Percentiles rank a stretch among this genome's conserved stretches.
These are phyloP conservation scores for Botrytis cinerea DNA, from an alignment of 2,329 filamentous ascomycete genomes.

Conservation along the genomic window DNA sequence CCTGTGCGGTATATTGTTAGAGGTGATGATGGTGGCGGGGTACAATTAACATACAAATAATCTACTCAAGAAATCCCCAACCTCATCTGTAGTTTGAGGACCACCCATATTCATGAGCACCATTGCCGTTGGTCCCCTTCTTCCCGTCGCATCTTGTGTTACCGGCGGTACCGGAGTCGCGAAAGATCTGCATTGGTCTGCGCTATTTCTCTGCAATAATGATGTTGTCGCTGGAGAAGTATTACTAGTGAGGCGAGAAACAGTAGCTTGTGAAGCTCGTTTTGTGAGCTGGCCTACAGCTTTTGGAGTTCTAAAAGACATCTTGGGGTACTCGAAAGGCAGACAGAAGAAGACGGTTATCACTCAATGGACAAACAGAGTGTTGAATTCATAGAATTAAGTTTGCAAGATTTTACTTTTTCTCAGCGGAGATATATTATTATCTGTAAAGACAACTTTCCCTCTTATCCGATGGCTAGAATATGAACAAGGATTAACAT, in stretches of 20 bases:
- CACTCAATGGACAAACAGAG: neutral
- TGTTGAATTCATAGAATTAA: neutral
- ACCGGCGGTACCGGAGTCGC: conserved; percentile 73
- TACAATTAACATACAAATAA: conserved; percentile 70
- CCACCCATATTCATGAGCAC: conserved; percentile 99
- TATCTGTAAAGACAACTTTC: conserved; percentile 15
- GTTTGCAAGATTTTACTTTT: neutral
- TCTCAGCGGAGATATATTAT: neutral
- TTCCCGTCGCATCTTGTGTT: conserved; percentile 70
- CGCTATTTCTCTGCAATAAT: conserved; percentile 43
- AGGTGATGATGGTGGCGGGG: conserved; percentile 22
- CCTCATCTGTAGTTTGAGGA: conserved; percentile 83
- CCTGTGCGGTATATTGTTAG: conserved; percentile 50
- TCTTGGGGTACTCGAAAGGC: conserved; percentile 29
- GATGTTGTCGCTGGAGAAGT: conserved; percentile 36
- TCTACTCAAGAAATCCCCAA: conserved; percentile 84
- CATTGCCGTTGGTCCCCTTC: conserved; percentile 89
- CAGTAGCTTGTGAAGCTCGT: conserved; percentile 35
- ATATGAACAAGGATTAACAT: conserved; percentile 13
- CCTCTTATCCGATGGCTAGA: conserved; percentile 12
- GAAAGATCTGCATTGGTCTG: conserved; percentile 47
- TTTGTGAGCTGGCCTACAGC: conserved; percentile 36
- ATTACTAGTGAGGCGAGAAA: conserved; percentile 37
- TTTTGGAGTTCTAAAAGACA: conserved; percentile 47
- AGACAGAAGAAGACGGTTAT: neutral